Percentiles rank a stretch among this genome's conserved stretches.
Conservation (phyloP, 768 basidiomycete species). For the Phylloporus sp. region DNA sequence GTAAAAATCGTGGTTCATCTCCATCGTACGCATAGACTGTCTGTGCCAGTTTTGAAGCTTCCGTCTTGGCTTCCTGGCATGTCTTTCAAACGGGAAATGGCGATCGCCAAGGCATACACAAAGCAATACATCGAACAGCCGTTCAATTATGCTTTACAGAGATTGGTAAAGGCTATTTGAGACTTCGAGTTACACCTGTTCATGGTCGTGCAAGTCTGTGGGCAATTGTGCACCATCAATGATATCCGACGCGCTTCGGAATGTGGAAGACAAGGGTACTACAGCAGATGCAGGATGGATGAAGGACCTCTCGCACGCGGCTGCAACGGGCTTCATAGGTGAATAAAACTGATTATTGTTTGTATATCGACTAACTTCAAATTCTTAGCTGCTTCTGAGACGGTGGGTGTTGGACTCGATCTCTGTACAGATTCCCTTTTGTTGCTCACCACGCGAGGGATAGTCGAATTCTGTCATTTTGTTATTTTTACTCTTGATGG, state of each 20-base stretch:
- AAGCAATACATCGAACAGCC: conserved; percentile 15
- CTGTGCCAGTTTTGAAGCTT: conserved; percentile 14
- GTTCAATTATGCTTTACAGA: conserved; percentile 14
- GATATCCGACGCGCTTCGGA: conserved; percentile 17
- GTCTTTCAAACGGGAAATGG: conserved; percentile 23
- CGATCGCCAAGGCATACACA: conserved; percentile 6
- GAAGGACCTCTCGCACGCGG: conserved; percentile 17
- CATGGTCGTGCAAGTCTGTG: conserved; percentile 5
- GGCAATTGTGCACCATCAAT: conserved; percentile 13
- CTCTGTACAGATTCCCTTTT: not conserved
- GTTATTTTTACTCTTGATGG: conserved; percentile 20
- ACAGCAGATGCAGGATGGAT: conserved; percentile 1
- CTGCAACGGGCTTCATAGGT: conserved; percentile 23
- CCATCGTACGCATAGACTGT: not conserved
- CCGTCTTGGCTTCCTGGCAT: conserved; percentile 25
- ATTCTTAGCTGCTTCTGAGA: conserved; percentile 18
- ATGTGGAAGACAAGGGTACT: conserved; percentile 5
- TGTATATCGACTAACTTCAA: not conserved
- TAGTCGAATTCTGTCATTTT: conserved; percentile 25
- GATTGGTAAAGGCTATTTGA: conserved; percentile 10
- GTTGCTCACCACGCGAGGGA: not conserved
- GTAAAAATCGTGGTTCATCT: not conserved
- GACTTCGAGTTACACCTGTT: not conserved
- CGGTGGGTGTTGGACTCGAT: conserved; percentile 6
- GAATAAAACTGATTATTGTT: not conserved